Evolutionary conservation across 139 green algal species (phyloP), one percentile per base, ranked within the genome.

Genomic region (Nannochloris sp.): DNA sequence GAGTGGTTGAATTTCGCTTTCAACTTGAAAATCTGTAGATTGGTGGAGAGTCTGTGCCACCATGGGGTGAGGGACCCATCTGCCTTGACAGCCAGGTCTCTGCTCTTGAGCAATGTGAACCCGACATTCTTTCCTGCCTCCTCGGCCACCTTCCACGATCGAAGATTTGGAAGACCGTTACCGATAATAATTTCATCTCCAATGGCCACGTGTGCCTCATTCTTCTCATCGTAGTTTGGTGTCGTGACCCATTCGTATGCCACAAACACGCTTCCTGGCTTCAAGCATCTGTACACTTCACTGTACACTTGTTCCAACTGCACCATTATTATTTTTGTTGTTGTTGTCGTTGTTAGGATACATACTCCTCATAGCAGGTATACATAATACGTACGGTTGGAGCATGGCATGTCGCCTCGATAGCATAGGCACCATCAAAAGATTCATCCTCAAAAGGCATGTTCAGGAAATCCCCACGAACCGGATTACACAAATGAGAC

Each of bases 201-300:
- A 77, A 94, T 88, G 4, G 71, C 63, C 16, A 95, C 89, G 69
- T 99, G 93, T 36, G 81, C 67, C 2, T 62, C 29, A 80, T 99
- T 96, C 40, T 64, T 75, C 3, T 74, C 6, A 73, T 99, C 84
- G 70, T 83, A 99, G 44, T 72, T 56, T 17, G 78, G 59, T 12
- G 93, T 99, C 28, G 82, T 85, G 16, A 98, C 87, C 93, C 93
- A 99, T 74, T 99, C 93, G 70, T 98, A 98, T 29, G 79, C 85
- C 48, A 86, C 80, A 69, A 96, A 97, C 11, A 78, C 66, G 31
- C 56, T 56, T 25, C 93, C 93, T 0, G 93, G 89, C 80, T 98
- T 98, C 13, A 99, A 81, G 51, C 96, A 91, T 10, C 86, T 70
- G 81, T 80, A 92, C 31, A 96, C 76, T 80, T 99, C 85, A 20